phyloP scores from a whole-genome alignment of 306 rosid genomes.

The Boehmeria nivea region DNA sequence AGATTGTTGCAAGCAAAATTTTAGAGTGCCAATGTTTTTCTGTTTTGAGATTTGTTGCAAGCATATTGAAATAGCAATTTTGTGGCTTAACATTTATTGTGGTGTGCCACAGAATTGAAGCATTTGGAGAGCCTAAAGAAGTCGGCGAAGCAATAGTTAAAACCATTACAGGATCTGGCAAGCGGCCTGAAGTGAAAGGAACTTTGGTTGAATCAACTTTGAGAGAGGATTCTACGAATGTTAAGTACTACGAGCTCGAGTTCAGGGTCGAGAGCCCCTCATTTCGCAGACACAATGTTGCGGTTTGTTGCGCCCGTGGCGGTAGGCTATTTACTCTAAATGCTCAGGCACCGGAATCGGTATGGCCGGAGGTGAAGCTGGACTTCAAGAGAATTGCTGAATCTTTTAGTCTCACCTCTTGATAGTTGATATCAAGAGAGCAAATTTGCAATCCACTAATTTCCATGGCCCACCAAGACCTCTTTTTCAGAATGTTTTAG shows the following conservation, averaged over 20 bases:
- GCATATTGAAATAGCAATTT: too few species aligned
- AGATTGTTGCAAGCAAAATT: too few species aligned
- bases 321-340: constrained; percentile 74
- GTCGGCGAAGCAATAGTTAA: constrained; percentile 74
- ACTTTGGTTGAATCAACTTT: constrained; percentile 49
- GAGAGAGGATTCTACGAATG: constrained; percentile 51
- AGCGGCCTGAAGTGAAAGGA: constrained; percentile 53
- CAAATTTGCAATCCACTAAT: too few species aligned
- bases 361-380: constrained; percentile 51
- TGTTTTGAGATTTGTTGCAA: too few species aligned
- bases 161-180: constrained; percentile 55
- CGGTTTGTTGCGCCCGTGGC: constrained; percentile 56
- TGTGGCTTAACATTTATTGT: background rate
- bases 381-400: constrained; percentile 55
- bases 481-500: too few species aligned
- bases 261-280: constrained; percentile 68
- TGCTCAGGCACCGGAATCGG: constrained; percentile 88
- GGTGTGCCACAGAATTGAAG: constrained; percentile 59
- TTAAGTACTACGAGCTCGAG: constrained; percentile 65
- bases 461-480: too few species aligned
- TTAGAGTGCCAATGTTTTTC: too few species aligned
- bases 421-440: background rate
- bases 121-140: constrained; percentile 80
- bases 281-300: constrained; percentile 60
- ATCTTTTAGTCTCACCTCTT: constrained; percentile 56